phyloP scores from a whole-genome alignment of 2,329 filamentous ascomycete species.

The Cercospora zeina region DNA sequence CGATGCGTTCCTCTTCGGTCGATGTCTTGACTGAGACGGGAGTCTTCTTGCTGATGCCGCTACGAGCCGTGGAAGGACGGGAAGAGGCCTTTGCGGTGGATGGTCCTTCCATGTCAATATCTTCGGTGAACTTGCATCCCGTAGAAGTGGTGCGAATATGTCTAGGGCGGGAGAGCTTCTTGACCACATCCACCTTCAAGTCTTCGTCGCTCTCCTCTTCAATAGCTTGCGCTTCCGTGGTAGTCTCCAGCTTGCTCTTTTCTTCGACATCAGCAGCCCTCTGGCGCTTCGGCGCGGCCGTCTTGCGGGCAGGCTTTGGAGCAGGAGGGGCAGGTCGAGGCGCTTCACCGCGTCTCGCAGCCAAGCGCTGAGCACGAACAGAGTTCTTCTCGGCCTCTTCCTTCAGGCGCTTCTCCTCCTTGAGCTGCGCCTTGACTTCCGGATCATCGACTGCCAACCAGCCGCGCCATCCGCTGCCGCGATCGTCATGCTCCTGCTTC shows the following conservation, averaged over 20 bases:
- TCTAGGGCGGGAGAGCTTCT: constrained; percentile 18
- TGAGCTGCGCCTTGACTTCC: constrained; percentile 34
- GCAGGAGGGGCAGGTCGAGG: constrained; percentile 5
- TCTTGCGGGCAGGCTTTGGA: constrained; percentile 22
- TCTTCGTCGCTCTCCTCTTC: constrained; percentile 23
- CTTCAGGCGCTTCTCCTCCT: constrained; percentile 33
- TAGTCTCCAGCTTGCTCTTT: constrained; percentile 1
- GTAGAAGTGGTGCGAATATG: constrained; percentile 26
- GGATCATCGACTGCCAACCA: constrained; percentile 38
- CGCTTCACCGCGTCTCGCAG: constrained; percentile 11
- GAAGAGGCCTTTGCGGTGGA: constrained; percentile 21
- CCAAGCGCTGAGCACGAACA: constrained; percentile 34
- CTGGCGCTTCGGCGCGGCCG: constrained; percentile 21
- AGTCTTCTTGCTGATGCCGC: constrained; percentile 24
- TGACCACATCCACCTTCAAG: constrained; percentile 16
- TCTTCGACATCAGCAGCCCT: constrained; percentile 16
- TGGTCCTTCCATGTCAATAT: constrained; percentile 21
- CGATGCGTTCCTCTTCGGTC: constrained; percentile 20
- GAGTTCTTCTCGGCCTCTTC: constrained; percentile 37
- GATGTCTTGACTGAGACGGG: constrained; percentile 25
- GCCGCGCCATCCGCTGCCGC: constrained; percentile 36
- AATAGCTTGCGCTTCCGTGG: constrained; percentile 8
- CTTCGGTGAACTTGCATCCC: constrained; percentile 29
- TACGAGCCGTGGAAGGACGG: constrained; percentile 8
- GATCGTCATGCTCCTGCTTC: constrained; percentile 34